Evolutionary conservation across 768 basidiomycete genomes (phyloP), one percentile per base, ranked within the genome.

Genomic region (Rhizopogon vinicolor): DNA sequence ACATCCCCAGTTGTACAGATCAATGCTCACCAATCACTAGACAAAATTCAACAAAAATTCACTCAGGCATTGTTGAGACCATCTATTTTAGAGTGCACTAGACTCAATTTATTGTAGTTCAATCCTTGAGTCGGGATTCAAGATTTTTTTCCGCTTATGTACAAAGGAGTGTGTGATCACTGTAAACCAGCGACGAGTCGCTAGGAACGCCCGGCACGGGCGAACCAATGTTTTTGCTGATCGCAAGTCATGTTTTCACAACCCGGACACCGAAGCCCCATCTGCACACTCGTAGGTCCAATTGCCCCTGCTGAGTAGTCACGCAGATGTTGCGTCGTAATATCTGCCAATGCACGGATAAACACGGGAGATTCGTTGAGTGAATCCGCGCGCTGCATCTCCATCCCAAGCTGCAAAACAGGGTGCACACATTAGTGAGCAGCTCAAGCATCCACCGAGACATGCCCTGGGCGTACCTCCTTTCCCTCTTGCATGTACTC

Each of bases 291-390:
- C 41, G 84, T 82, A 12, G 85, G 84, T 5, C 84, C 84, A 41
- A 60, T 61, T 59, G 76, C 78, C 12, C 88, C 87, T 3, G 75
- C 58, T 14, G 72, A 69, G 63, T 81, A 84, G 40, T 85, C 82
- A 50, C 77, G 78, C 60, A 98, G 75, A 71, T 99, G 97, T 49
- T 81, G 76, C 25, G 86, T 78, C 28, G 85, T 86, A 56, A 99
- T 88, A 71, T 99, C 96, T 13, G 97, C 96, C 29, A 98, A 75
- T 9, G 94, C 96, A 18, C 92, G 86, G 62, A 97, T 89, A 70
- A 99, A 98, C 52, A 95, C 91, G 0, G 97, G 96, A 8, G 93
- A 96, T 59, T 88, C 93, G 70, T 99, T 99, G 54, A 98, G 77
- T 7, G 94, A 94, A 60, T 88, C 92, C 44, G 92, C 88, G 13